Evolutionary conservation across 768 basidiomycete species (phyloP), one percentile per base, ranked within the genome.

Genomic region (Calvatia gigantea): DNA sequence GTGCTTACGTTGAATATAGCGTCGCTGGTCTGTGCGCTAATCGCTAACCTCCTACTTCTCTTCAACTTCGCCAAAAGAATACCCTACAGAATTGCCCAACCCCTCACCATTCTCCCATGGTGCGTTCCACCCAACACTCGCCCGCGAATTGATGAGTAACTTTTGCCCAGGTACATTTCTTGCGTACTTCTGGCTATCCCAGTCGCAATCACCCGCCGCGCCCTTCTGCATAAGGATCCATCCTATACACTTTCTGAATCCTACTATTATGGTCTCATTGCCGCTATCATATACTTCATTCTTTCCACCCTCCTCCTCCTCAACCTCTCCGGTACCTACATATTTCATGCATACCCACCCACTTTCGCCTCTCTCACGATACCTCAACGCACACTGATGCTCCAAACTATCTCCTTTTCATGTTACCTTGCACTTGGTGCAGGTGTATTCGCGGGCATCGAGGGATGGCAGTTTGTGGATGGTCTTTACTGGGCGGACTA

Each of bases 401-500:
- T 77, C 4, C 74, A 77, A 56, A 73, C 73, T 17, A 71, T 72
- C 33, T 57, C 69, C 2, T 76, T 74, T 59, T 64, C 71, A 1
- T 54, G 72, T 3, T 76, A 77, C 47, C 69, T 76, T 21, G 69
- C 73, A 2, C 60, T 70, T 4, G 73, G 74, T 12, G 75, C 70
- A 1, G 73, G 67, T 0, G 63, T 77, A 6, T 76, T 74, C 53
- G 59, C 72, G 4, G 44, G 50, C 0, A 58, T 74, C 17, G 72
- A 76, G 46, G 63, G 60, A 4, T 75, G 74, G 75, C 54, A 61
- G 17, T 77, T 69, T 56, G 58, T 69, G 21, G 72, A 77, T 44
- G 74, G 64, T 2, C 55, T 77, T 0, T 76, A 75, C 56, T 75
- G 73, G 74, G 73, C 72, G 1, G 71, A 75, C 50, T 77, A 76